phyloP scores from a whole-genome alignment of 371 early-diverging fungal genomes.

The Apophysomyces ossiformis region DNA sequence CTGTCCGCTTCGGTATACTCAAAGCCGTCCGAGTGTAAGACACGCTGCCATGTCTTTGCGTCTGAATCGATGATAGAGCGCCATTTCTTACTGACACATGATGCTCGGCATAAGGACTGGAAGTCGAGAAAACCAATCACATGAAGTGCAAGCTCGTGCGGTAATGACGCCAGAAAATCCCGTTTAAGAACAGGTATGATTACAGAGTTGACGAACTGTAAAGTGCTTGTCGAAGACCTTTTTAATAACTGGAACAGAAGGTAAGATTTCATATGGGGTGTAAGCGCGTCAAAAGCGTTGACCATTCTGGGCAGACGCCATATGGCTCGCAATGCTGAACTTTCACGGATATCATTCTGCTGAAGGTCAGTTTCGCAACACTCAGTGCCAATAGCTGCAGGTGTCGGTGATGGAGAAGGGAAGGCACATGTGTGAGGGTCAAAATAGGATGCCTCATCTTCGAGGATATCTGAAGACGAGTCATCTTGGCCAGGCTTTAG shows the following conservation, averaged over 20 bases:
- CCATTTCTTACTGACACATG: constrained; percentile 82
- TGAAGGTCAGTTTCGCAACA: not conserved
- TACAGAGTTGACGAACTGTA: constrained; percentile 84
- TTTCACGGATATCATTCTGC: not conserved
- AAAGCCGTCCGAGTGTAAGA: constrained; percentile 59
- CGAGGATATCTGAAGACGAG: constrained; percentile 1
- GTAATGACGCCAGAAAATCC: constrained; percentile 84
- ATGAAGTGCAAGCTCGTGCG: constrained; percentile 74
- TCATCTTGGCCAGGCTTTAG: constrained; percentile 3
- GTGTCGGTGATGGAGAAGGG: constrained; percentile 19
- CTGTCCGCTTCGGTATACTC: constrained; percentile 3
- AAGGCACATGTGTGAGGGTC: constrained; percentile 11
- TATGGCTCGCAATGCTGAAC: constrained; percentile 5
- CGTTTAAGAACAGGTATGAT: constrained; percentile 83
- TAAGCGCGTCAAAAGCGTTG: constrained; percentile 41
- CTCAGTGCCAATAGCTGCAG: not conserved
- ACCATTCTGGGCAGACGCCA: constrained; percentile 27
- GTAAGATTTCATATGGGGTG: constrained; percentile 38
- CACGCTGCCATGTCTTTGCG: constrained; percentile 61
- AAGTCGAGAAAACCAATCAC: constrained; percentile 84
- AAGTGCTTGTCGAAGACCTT: constrained; percentile 53
- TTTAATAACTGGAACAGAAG: constrained; percentile 49
- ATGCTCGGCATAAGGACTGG: constrained; percentile 78
- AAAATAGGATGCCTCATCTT: not conserved
- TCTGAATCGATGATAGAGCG: constrained; percentile 77